phyloP scores from a whole-genome alignment of 768 basidiomycete genomes.

The Leucocoprinus leucothites region DNA sequence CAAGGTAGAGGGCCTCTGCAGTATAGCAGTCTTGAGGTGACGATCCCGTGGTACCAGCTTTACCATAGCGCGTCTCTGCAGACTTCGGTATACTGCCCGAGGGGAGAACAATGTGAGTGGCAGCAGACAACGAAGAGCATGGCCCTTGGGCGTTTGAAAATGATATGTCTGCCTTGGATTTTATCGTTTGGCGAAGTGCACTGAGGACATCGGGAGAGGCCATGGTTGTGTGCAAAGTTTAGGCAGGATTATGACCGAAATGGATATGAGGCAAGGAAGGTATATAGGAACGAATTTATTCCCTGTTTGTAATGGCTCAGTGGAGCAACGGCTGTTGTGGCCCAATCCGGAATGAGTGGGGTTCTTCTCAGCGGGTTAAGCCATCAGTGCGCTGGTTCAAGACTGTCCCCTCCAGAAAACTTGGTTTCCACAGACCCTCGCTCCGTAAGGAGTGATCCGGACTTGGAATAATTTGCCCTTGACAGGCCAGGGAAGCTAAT shows the following conservation, averaged over 20 bases:
- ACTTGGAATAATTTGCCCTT: conserved; percentile 84
- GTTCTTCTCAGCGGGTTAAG: conserved; percentile 55
- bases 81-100: conserved; percentile 61
- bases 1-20: conserved; percentile 80
- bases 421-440: conserved; percentile 77
- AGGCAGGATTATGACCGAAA: background rate
- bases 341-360: conserved; percentile 80
- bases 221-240: conserved; percentile 22
- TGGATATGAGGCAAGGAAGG: background rate
- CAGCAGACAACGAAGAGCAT: conserved; percentile 46
- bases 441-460: conserved; percentile 56
- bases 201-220: conserved; percentile 48
- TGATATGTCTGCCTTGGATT: conserved; percentile 45
- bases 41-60: conserved; percentile 41
- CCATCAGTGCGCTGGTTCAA: conserved; percentile 89
- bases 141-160: conserved; percentile 43
- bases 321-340: conserved; percentile 81
- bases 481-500: conserved; percentile 89
- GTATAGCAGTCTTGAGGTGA: conserved; percentile 60
- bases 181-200: conserved; percentile 61
- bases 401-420: conserved; percentile 93
- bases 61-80: conserved; percentile 74
- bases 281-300: background rate
- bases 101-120: conserved; percentile 64
- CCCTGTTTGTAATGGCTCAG: conserved; percentile 14